Conservation (phyloP, 768 basidiomycete species). For the Leccinellum albellum region DNA sequence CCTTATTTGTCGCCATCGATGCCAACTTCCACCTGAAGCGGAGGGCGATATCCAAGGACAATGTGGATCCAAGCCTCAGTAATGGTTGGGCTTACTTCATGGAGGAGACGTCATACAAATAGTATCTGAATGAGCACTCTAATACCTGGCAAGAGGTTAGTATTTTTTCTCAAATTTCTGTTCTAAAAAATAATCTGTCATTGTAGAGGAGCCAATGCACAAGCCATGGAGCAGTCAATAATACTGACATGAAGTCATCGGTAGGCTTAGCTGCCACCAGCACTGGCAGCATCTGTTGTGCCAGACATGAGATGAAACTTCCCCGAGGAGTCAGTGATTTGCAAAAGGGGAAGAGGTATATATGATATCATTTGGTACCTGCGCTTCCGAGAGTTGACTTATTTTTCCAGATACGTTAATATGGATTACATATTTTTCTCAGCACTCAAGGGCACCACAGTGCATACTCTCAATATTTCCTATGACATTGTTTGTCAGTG, state of each 20-base stretch:
- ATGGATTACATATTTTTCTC: neutral
- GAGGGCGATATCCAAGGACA: neutral
- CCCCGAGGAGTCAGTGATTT: constrained; percentile 13
- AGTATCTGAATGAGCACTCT: neutral
- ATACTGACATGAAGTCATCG: neutral
- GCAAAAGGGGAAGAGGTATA: constrained; percentile 15
- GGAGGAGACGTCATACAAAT: neutral
- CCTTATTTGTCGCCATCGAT: too few relatives aligned
- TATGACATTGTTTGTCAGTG: neutral
- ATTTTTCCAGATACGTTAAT: neutral
- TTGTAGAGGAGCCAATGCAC: neutral
- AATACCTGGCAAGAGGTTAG: neutral
- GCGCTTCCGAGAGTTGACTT: too few relatives aligned
- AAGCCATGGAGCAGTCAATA: constrained; percentile 8
- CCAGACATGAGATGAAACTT: constrained; percentile 9
- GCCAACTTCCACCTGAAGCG: neutral
- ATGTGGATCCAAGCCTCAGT: neutral
- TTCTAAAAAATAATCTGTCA: neutral
- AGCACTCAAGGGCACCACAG: neutral
- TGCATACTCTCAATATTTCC: neutral
- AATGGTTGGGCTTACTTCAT: neutral
- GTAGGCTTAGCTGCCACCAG: constrained; percentile 6
- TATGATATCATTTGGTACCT: neutral
- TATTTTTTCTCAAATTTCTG: neutral
- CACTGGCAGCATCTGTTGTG: constrained; percentile 13